Evolutionary conservation across 1,284 basidiomycete genomes (phyloP).

Genomic region (Puccinia brachypodii): DNA sequence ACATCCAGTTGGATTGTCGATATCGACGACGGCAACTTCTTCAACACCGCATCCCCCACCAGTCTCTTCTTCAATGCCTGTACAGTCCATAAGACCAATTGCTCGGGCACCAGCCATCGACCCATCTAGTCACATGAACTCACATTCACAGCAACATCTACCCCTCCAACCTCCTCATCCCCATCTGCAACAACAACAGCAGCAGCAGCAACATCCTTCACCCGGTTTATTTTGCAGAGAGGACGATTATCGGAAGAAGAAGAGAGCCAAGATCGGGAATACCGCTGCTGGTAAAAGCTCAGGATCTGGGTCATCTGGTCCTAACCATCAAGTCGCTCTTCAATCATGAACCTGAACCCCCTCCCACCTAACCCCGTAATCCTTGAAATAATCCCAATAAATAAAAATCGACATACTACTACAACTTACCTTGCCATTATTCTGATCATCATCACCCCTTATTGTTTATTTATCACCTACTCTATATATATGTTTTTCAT

Average conservation of each 20-base stretch:
- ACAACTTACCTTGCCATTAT: neutral
- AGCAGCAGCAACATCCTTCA: neutral
- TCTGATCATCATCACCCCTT: no score
- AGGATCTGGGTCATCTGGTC: neutral
- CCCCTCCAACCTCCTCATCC: neutral
- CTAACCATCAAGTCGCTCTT: constrained; percentile 28
- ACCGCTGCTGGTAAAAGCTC: constrained; percentile 1
- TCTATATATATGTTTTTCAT: no score
- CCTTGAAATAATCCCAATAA: no score
- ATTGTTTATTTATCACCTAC: no score
- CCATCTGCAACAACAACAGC: constrained; percentile 6
- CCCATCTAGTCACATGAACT: neutral
- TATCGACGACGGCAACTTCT: neutral
- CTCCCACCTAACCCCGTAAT: neutral
- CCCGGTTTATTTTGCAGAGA: constrained; percentile 15
- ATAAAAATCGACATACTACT: neutral
- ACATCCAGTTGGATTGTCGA: no score
- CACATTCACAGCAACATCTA: neutral
- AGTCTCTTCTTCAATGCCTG: neutral
- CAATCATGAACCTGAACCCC: neutral
- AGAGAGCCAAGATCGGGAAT: constrained; percentile 16
- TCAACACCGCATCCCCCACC: no score
- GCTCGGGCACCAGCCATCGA: neutral
- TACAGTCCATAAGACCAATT: neutral
- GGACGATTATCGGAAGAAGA: constrained; percentile 45